These are phyloP conservation scores for Barnettozyma sucrosica DNA, from an alignment of 805 yeast species.

Conservation along the genomic window DNA sequence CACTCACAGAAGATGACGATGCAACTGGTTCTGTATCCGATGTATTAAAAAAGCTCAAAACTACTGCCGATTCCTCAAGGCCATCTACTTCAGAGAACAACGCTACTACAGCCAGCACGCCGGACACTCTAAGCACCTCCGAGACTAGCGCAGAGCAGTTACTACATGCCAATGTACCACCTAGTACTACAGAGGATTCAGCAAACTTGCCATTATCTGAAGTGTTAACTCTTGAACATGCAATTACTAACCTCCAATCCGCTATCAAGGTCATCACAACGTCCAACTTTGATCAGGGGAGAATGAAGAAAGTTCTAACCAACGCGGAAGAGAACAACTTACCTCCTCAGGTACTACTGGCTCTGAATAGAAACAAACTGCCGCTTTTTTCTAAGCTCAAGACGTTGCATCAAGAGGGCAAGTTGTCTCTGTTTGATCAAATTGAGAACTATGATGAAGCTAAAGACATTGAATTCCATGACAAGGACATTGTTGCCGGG, in stretches of 20 bases:
- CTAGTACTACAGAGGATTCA: not conserved
- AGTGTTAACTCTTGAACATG: constrained; percentile 38
- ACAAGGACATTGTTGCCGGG: not conserved
- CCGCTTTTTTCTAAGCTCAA: constrained; percentile 57
- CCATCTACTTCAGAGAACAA: not conserved
- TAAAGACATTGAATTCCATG: constrained; percentile 9
- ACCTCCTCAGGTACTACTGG: constrained; percentile 39
- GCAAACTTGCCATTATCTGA: not conserved
- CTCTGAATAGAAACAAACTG: constrained; percentile 48
- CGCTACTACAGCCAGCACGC: not conserved
- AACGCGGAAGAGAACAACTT: constrained; percentile 26
- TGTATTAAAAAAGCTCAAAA: not conserved
- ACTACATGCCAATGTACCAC: not conserved
- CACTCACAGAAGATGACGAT: not conserved
- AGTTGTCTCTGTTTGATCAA: constrained; percentile 50
- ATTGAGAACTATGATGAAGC: constrained; percentile 36
- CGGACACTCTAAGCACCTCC: not conserved
- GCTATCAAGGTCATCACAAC: constrained; percentile 44
- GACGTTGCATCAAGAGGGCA: constrained; percentile 42
- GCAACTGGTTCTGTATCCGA: not conserved
- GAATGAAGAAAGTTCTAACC: constrained; percentile 31
- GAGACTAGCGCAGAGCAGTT: not conserved
- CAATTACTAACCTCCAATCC: constrained; percentile 46
- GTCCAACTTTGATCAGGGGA: constrained; percentile 49
- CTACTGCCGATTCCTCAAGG: not conserved